Percentiles rank a stretch among this genome's conserved stretches.
These are phyloP conservation scores for Paracorniculantispora psalliotae DNA, from an alignment of 2,329 filamentous ascomycete species.

Conservation along the genomic window DNA sequence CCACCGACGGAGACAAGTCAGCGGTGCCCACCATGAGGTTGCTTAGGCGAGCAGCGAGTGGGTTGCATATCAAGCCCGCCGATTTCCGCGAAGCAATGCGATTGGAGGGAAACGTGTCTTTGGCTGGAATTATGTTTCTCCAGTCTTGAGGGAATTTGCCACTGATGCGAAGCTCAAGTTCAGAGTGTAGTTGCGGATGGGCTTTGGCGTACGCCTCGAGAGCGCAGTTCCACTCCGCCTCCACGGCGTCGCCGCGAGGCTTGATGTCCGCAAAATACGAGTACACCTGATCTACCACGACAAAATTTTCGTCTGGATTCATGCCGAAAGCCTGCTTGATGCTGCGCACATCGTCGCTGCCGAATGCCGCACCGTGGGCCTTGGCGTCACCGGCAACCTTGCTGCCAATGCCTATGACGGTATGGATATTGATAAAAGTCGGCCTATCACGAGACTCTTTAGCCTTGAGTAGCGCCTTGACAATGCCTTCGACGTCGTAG, in stretches of 20 bases:
- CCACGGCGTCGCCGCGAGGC: slow-evolving; percentile 38
- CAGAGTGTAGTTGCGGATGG: slow-evolving; percentile 44
- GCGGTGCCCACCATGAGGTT: slow-evolving; percentile 51
- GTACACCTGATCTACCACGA: slow-evolving; percentile 41
- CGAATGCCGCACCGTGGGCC: slow-evolving; percentile 51
- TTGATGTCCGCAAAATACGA: slow-evolving; percentile 45
- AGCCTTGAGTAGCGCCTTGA: slow-evolving; percentile 37
- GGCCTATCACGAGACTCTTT: slow-evolving; percentile 38
- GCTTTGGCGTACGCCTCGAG: slow-evolving; percentile 37
- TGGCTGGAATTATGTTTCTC: slow-evolving; percentile 42
- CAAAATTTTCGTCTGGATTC: slow-evolving; percentile 29
- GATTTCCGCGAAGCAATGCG: slow-evolving; percentile 47
- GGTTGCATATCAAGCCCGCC: slow-evolving; percentile 44
- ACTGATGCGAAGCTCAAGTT: slow-evolving; percentile 42
- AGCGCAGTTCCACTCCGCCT: slow-evolving; percentile 41
- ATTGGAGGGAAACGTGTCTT: slow-evolving; percentile 38
- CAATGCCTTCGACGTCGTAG: slow-evolving; percentile 43
- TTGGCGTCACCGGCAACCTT: slow-evolving; percentile 38
- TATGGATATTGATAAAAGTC: slow-evolving; percentile 50
- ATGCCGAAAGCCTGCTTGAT: slow-evolving; percentile 21
- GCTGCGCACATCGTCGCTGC: slow-evolving; percentile 41
- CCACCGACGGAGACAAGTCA: slow-evolving; percentile 47
- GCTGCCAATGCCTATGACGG: slow-evolving; percentile 45
- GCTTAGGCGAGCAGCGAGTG: slow-evolving; percentile 41
- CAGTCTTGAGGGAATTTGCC: slow-evolving; percentile 45